Evolutionary conservation across 345 rosid genomes (phyloP), one percentile per base, ranked within the genome.

Genomic region (Eucalyptus victrix): DNA sequence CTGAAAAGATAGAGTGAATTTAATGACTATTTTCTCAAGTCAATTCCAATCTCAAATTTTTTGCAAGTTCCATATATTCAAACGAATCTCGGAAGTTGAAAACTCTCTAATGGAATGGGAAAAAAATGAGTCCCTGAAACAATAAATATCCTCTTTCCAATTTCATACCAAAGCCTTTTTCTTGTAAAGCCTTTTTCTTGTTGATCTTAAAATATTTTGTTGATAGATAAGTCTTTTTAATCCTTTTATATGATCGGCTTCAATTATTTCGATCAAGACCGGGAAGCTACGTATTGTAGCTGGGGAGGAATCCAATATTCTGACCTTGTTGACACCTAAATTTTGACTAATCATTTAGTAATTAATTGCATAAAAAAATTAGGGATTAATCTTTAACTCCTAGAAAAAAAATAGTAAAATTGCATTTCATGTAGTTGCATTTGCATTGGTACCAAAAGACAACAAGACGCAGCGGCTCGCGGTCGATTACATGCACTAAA

Each of bases 101-200:
- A 30, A 30, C 30, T 62, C 34, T 62, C 0, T 30, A 3, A 30
- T 30, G 1, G 14, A 62, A 62, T 0, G 50, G 1, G 37, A 34
- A 65, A 62, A 65, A 14, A 65, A 65, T 8, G 34, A 30, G 34
- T 65, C 72, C 19, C 0, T 0, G 8, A 65, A 65, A 19, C 19
- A 30, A 16, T 30, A 30, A 65, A 14, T 30, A 30, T 65, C 34
- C 9, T n/a, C 19, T n/a, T 65, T 30, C 19, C 18, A 30, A 65
- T 30, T 65, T 65, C 1, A 14, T n/a, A 30, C 37, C 9, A 7
- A 65, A 65, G 34, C 72, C 3, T 14, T 65, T 51, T 65, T 65
- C 37, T 65, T 65, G 34, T 65, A 7, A 65, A 65, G 34, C 72
- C 3, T 14, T 65, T 51, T 65, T 65, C 37, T 65, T 65, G 34